Evolutionary conservation across 805 yeast species (phyloP).

Genomic region (Lipomyces starkeyi): DNA sequence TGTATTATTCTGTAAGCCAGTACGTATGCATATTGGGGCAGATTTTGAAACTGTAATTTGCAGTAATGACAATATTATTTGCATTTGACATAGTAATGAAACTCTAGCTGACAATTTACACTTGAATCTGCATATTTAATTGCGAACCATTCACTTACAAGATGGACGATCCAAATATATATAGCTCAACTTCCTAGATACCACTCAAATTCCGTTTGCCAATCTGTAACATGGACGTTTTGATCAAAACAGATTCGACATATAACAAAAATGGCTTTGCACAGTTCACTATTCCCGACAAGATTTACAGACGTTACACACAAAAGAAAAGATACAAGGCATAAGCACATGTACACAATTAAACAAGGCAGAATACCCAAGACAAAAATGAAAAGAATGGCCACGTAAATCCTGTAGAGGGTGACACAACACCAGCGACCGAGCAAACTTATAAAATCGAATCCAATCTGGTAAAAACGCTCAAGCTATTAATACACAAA

Average conservation of each 20-base stretch:
- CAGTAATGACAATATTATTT: background rate
- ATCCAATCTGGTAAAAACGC: constrained; percentile 90
- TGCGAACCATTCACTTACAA: background rate
- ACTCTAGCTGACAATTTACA: background rate
- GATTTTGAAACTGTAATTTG: background rate
- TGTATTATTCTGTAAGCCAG: background rate
- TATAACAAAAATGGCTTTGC: background rate
- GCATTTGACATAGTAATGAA: background rate
- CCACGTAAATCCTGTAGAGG: background rate
- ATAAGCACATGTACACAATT: background rate
- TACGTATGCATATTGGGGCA: background rate
- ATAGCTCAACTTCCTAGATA: constrained; percentile 1
- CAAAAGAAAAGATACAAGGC: background rate
- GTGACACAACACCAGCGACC: background rate
- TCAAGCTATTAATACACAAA: constrained; percentile 8
- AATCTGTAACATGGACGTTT: background rate
- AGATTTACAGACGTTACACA: background rate
- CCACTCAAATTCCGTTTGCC: background rate
- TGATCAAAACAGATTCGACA: background rate
- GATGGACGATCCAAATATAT: background rate
- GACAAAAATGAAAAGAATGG: background rate
- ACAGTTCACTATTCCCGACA: background rate
- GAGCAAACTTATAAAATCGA: constrained; percentile 61
- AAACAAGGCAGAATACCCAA: background rate
- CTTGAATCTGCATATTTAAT: background rate